Evolutionary conservation across 768 basidiomycete species (phyloP).

Genomic region (Chalciporus pseudorubinellus): DNA sequence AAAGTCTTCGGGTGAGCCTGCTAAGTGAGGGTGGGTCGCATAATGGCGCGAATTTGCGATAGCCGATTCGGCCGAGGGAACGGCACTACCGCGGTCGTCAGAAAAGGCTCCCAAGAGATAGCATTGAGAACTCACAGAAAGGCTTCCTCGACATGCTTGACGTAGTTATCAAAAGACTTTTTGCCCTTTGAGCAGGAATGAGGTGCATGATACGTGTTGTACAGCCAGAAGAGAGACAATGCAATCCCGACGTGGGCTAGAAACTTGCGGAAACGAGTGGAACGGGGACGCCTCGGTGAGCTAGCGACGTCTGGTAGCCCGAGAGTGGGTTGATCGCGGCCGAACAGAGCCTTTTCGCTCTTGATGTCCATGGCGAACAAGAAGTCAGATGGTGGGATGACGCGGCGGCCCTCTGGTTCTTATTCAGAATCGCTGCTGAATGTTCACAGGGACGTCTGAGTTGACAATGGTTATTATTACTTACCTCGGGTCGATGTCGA

Average conservation of each 20-base stretch:
- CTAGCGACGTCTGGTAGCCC: slow-evolving; percentile 15
- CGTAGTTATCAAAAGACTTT: slow-evolving; percentile 14
- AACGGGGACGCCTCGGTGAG: not conserved
- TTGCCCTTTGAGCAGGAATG: slow-evolving; percentile 4
- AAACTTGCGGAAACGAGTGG: slow-evolving; percentile 2
- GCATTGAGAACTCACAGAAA: slow-evolving; percentile 33
- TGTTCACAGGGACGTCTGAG: slow-evolving; percentile 11
- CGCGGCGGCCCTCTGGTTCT: not conserved
- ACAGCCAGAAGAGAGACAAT: slow-evolving; percentile 12
- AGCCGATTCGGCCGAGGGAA: slow-evolving; percentile 59
- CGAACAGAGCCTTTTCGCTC: slow-evolving; percentile 8
- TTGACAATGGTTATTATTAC: too few species aligned
- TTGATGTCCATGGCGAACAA: slow-evolving; percentile 16
- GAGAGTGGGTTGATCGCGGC: not conserved
- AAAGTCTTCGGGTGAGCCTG: slow-evolving; percentile 60
- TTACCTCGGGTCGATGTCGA: too few species aligned
- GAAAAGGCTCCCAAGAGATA: not conserved
- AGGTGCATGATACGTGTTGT: not conserved
- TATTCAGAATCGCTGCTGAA: not conserved
- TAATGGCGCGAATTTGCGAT: slow-evolving; percentile 54
- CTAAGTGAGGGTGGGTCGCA: slow-evolving; percentile 70
- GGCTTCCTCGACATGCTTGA: slow-evolving; percentile 25
- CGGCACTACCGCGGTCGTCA: slow-evolving; percentile 36
- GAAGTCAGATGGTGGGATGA: not conserved
- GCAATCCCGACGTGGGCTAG: slow-evolving; percentile 5